Evolutionary conservation across 2,329 filamentous ascomycete species (phyloP).

Genomic region (Alternaria angustiovoidea): DNA sequence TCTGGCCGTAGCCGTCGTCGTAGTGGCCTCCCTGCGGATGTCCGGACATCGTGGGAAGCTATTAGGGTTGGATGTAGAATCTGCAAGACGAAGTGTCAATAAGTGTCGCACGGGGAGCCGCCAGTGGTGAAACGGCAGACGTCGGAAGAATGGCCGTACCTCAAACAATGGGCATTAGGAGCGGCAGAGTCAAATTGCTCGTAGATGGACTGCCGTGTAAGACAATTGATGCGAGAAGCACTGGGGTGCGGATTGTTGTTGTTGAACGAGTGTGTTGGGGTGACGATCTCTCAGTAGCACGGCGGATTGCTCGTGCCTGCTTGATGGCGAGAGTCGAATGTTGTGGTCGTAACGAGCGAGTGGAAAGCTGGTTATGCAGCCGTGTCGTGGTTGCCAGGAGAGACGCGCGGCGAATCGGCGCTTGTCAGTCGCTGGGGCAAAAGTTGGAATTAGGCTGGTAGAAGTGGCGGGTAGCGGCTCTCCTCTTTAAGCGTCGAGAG

Average conservation of each 20-base stretch:
- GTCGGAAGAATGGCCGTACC: conserved; percentile 44
- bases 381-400: conserved; percentile 41
- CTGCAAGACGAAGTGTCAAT: conserved; percentile 44
- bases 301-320: conserved; percentile 31
- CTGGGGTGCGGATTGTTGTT: conserved; percentile 23
- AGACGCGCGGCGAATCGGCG: conserved; percentile 46
- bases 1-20: conserved; percentile 54
- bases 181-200: conserved; percentile 36
- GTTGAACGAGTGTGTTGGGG: conserved; percentile 38
- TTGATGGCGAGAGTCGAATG: conserved; percentile 14
- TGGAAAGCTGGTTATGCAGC: conserved; percentile 37
- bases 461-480: conserved; percentile 23
- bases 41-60: conserved; percentile 71
- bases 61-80: conserved; percentile 46
- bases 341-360: conserved; percentile 38
- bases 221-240: conserved; percentile 16
- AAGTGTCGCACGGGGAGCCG: conserved; percentile 20
- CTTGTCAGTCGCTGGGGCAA: conserved; percentile 26
- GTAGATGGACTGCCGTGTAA: conserved; percentile 24
- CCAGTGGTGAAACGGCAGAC: conserved; percentile 39
- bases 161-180: conserved; percentile 54
- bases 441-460: conserved; percentile 8
- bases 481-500: conserved; percentile 23
- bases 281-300: conserved; percentile 13
- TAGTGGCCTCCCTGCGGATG: conserved; percentile 65